Percentiles rank a stretch among this genome's conserved stretches.
These are phyloP conservation scores for Lactifluus hygrophoroides DNA, from an alignment of 768 basidiomycete genomes.

Conservation along the genomic window DNA sequence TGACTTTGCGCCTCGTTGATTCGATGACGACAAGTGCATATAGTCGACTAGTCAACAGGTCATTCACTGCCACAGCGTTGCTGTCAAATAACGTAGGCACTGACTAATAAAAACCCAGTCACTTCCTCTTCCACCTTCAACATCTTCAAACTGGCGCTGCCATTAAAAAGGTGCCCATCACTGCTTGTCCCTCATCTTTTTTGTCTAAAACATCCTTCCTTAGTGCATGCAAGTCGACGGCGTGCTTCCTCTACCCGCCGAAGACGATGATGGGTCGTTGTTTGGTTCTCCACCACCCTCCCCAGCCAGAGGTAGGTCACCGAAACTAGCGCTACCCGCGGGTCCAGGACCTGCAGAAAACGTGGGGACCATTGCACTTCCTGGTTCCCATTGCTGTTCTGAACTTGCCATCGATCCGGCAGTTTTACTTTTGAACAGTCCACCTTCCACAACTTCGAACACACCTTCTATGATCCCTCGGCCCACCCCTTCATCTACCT, in stretches of 20 bases:
- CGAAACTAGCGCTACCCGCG: conserved; percentile 54
- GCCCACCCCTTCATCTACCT: conserved; percentile 10
- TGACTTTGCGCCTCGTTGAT: conserved; percentile 1
- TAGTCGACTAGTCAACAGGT: too few relatives aligned
- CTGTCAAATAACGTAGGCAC: too few relatives aligned
- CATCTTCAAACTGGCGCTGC: conserved; percentile 7
- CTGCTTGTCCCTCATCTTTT: neutral
- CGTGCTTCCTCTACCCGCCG: conserved; percentile 4
- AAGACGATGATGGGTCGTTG: conserved; percentile 45
- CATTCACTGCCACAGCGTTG: too few relatives aligned
- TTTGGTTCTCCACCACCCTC: conserved; percentile 75
- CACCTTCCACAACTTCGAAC: conserved; percentile 25
- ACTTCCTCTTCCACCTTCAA: neutral
- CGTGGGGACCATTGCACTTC: conserved; percentile 98
- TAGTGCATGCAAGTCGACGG: conserved; percentile 23
- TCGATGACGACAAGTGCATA: neutral
- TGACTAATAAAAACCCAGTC: neutral
- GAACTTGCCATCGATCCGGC: conserved; percentile 75
- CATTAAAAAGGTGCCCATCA: conserved; percentile 5
- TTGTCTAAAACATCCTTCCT: neutral
- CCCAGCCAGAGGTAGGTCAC: conserved; percentile 44
- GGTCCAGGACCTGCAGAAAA: conserved; percentile 54
- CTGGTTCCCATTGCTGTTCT: conserved; percentile 87
- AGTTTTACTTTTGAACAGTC: conserved; percentile 50
- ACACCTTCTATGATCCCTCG: conserved; percentile 27